These are phyloP conservation scores for Boletus huronensis DNA, from an alignment of 768 basidiomycete species.

Conservation along the genomic window DNA sequence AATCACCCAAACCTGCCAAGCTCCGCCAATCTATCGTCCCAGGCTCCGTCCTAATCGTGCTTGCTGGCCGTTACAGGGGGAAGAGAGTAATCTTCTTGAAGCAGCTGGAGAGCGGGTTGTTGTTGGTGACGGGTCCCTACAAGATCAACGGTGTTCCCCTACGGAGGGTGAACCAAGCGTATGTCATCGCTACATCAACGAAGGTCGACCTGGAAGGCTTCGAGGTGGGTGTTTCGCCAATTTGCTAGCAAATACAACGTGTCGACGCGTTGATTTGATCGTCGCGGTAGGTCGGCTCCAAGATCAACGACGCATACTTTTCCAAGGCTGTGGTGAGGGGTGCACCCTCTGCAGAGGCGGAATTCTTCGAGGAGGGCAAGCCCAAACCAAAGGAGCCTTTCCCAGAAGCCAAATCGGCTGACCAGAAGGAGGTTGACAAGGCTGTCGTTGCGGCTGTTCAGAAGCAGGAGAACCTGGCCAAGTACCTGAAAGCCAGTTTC, in stretches of 20 bases:
- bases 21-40: slow-evolving; percentile 89
- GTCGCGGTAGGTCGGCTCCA: slow-evolving; percentile 65
- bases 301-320: slow-evolving; percentile 95
- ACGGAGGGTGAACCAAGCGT: slow-evolving; percentile 97
- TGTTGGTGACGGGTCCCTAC: slow-evolving; percentile 96
- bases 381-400: slow-evolving; percentile 85
- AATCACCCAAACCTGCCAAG: slow-evolving; percentile 71
- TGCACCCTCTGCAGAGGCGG: slow-evolving; percentile 82
- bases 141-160: slow-evolving; percentile 98
- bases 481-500: slow-evolving; percentile 91
- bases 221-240: slow-evolving; percentile 50
- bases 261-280: slow-evolving; percentile 1
- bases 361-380: slow-evolving; percentile 95
- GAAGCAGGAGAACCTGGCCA: slow-evolving; percentile 85
- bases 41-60: slow-evolving; percentile 91
- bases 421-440: slow-evolving; percentile 87
- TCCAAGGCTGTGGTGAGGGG: slow-evolving; percentile 71
- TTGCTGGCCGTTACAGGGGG: slow-evolving; percentile 96
- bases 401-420: slow-evolving; percentile 81
- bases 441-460: slow-evolving; percentile 79
- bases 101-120: slow-evolving; percentile 86
- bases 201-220: slow-evolving; percentile 77
- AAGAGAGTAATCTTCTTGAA: slow-evolving; percentile 99
- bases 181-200: slow-evolving; percentile 97
- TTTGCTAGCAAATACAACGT: neutral